phyloP scores from a whole-genome alignment of 1,284 basidiomycete species.

The Irpex sp. region DNA sequence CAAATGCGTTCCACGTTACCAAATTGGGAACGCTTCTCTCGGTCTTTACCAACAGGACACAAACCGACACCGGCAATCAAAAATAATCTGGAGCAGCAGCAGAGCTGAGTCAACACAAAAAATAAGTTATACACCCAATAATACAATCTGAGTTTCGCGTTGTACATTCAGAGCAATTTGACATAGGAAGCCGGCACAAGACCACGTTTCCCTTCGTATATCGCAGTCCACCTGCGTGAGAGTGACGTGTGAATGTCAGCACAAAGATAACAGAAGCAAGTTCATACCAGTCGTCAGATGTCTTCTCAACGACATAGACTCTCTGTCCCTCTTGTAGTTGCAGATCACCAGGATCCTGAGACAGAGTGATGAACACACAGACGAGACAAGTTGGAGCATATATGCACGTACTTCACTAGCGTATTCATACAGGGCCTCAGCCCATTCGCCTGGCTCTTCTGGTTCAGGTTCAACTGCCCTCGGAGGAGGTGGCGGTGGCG shows the following conservation, averaged over 20 bases:
- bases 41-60: background rate
- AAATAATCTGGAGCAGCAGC: background rate
- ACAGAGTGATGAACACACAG: conserved; percentile 2
- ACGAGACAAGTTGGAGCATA: background rate
- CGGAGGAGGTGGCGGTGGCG: conserved; percentile 21
- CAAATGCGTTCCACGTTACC: background rate
- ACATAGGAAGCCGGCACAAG: conserved; percentile 74
- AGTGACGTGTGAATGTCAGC: conserved; percentile 1
- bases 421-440: conserved; percentile 72
- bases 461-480: conserved; percentile 21
- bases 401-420: conserved; percentile 44
- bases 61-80: background rate
- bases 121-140: background rate
- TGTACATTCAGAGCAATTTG: conserved; percentile 36
- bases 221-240: conserved; percentile 65
- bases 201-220: conserved; percentile 52
- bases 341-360: conserved; percentile 63
- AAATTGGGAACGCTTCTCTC: background rate
- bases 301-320: conserved; percentile 54
- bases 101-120: background rate
- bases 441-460: conserved; percentile 61
- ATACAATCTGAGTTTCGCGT: background rate
- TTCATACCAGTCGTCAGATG: conserved; percentile 70
- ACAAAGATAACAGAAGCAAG: background rate
- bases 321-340: conserved; percentile 46